Conservation (phyloP, 116 monocot genomes). For the Zostera marina region DNA sequence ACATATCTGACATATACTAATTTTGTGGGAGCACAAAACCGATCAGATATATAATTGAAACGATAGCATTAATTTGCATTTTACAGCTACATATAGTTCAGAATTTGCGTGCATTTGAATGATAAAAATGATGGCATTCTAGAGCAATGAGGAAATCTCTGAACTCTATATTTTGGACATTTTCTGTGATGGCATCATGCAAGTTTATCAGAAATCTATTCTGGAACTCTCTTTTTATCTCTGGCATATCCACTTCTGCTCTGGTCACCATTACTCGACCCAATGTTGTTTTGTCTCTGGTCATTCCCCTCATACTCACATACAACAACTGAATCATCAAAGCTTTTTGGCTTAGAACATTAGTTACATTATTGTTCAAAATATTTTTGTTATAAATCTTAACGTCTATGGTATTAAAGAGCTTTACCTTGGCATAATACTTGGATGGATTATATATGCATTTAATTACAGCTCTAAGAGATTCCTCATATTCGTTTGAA, state of each 20-base stretch:
- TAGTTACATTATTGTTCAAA: background rate
- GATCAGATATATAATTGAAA: too few relatives aligned
- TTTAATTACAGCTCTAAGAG: constrained; percentile 32
- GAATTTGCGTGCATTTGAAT: background rate
- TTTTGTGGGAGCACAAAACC: too few relatives aligned
- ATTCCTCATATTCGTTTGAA: constrained; percentile 40
- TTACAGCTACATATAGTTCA: background rate
- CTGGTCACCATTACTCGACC: constrained; percentile 34
- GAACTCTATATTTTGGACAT: constrained; percentile 18
- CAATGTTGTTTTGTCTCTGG: constrained; percentile 15
- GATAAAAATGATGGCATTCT: background rate
- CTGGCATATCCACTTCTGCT: constrained; percentile 43
- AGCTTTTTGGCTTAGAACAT: background rate
- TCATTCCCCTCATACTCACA: constrained; percentile 19
- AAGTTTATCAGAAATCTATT: constrained; percentile 29
- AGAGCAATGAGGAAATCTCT: constrained; percentile 47
- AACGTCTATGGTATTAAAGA: background rate
- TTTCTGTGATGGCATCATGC: constrained; percentile 23
- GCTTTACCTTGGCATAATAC: constrained; percentile 51
- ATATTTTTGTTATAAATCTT: background rate
- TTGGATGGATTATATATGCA: constrained; percentile 41
- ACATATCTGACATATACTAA: too few relatives aligned
- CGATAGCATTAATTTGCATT: background rate
- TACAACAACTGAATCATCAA: constrained; percentile 28
- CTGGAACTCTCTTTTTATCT: constrained; percentile 25